Conservation (phyloP, 345 rosid genomes). For the Syzygium aqueum region DNA sequence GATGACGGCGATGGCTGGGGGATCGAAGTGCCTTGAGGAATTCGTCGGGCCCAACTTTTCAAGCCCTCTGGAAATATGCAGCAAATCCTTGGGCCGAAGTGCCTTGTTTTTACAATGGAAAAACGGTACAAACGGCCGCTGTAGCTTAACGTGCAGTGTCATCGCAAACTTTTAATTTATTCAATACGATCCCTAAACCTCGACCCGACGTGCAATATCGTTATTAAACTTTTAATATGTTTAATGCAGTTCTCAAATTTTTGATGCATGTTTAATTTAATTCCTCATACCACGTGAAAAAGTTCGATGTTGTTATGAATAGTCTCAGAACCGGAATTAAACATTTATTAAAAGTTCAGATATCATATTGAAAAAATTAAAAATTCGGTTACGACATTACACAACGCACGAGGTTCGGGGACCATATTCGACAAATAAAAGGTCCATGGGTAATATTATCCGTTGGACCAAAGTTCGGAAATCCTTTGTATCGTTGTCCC, state of each 20-base stretch:
- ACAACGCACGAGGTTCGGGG: accelerated
- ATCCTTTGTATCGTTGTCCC: background rate
- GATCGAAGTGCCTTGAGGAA: background rate
- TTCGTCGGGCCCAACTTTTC: background rate
- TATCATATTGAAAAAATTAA: accelerated
- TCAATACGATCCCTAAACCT: accelerated
- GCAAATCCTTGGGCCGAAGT: background rate
- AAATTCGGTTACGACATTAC: too few relatives aligned
- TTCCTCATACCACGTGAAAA: too few relatives aligned
- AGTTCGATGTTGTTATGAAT: too few relatives aligned
- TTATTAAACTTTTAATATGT: accelerated
- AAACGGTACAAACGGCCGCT: accelerated
- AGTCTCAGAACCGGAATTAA: accelerated
- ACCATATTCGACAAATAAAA: accelerated
- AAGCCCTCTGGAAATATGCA: background rate
- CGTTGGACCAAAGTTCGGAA: accelerated
- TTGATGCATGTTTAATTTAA: too few relatives aligned
- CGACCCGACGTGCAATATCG: accelerated
- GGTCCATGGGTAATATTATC: accelerated
- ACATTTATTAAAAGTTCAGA: accelerated
- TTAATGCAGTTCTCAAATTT: too few relatives aligned
- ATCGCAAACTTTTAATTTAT: accelerated
- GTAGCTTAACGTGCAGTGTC: accelerated
- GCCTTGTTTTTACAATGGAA: too few relatives aligned
- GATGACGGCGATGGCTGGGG: background rate